A percentile compares a stretch with the other conserved stretches of the same genome.
These are phyloP conservation scores for Casuarina equisetifolia DNA, from an alignment of 306 rosid species.

Conservation along the genomic window DNA sequence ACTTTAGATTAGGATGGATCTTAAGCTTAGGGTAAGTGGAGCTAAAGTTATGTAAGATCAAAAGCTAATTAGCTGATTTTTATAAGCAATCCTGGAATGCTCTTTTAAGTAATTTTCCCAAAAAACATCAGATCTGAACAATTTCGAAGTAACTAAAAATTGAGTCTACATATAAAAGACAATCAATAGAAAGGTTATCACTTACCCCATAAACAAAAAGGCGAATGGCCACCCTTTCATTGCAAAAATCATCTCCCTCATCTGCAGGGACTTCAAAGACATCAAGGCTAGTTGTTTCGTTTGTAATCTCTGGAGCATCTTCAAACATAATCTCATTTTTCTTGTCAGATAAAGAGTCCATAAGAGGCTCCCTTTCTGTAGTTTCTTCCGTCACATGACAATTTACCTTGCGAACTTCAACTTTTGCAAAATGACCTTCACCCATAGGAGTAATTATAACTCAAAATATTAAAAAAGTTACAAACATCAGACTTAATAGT, in stretches of 20 bases:
- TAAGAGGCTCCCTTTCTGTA: conserved; percentile 32
- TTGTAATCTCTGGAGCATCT: conserved; percentile 33
- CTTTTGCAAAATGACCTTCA: conserved; percentile 73
- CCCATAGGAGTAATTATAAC: conserved; percentile 25
- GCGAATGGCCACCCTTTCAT: conserved; percentile 43
- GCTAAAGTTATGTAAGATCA: too few species aligned
- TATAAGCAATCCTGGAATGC: too few species aligned
- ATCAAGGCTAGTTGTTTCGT: conserved; percentile 38
- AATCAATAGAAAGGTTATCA: conserved; percentile 18
- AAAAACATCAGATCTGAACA: background rate
- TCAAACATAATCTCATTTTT: conserved; percentile 41
- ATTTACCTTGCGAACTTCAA: conserved; percentile 76
- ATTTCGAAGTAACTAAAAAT: background rate
- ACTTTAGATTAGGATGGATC: too few species aligned
- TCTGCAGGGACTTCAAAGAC: conserved; percentile 45
- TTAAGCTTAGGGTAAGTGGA: too few species aligned
- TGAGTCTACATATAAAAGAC: conserved; percentile 2
- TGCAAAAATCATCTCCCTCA: conserved; percentile 44
- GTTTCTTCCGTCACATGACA: conserved; percentile 49
- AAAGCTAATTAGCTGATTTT: too few species aligned
- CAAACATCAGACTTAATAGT: conserved; percentile 15
- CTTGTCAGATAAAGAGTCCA: conserved; percentile 36
- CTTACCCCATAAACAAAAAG: conserved; percentile 94
- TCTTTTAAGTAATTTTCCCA: background rate
- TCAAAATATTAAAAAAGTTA: background rate